These are phyloP conservation scores for Sparassis latifolia DNA, from an alignment of 1,284 basidiomycete genomes.

Conservation along the genomic window DNA sequence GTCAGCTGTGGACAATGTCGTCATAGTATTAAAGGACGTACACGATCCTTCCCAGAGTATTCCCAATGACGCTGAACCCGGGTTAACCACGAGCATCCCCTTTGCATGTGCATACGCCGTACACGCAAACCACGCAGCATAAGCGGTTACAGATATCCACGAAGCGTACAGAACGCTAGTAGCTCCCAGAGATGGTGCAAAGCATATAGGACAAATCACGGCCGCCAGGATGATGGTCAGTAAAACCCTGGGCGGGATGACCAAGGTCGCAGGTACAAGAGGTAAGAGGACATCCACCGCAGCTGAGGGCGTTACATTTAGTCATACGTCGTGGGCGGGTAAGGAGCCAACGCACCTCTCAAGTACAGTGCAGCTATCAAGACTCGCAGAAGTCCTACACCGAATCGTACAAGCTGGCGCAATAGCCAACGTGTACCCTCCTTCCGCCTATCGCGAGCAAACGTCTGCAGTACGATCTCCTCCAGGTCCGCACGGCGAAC, in stretches of 20 bases:
- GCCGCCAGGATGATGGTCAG: conserved; percentile 35
- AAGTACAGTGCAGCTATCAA: conserved; percentile 56
- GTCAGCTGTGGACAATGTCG: neutral
- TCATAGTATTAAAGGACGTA: conserved; percentile 25
- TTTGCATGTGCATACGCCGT: conserved; percentile 43
- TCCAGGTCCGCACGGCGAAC: conserved; percentile 55
- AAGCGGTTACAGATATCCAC: conserved; percentile 50
- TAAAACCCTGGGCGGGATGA: conserved; percentile 27
- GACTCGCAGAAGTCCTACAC: conserved; percentile 39
- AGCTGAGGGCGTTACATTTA: conserved; percentile 28
- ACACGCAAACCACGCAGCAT: conserved; percentile 51
- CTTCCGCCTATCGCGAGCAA: conserved; percentile 49
- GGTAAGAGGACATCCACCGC: conserved; percentile 45
- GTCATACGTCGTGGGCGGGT: neutral
- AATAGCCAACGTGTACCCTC: conserved; percentile 26
- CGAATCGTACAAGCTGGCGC: conserved; percentile 34
- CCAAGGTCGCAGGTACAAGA: conserved; percentile 29
- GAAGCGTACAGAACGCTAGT: conserved; percentile 48
- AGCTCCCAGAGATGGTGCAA: conserved; percentile 46
- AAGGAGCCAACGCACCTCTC: conserved; percentile 40
- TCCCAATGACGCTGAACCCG: conserved; percentile 36
- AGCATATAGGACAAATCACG: conserved; percentile 41
- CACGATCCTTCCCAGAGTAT: conserved; percentile 58
- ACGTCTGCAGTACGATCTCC: conserved; percentile 54
- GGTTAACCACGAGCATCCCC: conserved; percentile 32